Evolutionary conservation across 345 rosid species (phyloP).

Genomic region (Sonneratia caseolaris): DNA sequence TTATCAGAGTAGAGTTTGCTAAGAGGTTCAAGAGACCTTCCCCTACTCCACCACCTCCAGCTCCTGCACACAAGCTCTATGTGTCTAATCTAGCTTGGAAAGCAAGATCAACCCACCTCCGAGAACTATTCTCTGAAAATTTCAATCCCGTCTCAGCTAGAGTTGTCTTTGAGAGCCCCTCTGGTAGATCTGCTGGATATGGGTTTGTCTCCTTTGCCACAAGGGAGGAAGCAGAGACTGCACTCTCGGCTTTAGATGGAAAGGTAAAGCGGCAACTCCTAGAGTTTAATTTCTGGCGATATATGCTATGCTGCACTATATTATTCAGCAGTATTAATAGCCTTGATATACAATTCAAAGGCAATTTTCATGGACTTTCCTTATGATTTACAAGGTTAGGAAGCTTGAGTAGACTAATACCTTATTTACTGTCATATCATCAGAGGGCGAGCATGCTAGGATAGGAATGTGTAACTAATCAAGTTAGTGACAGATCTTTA

Average conservation of each 20-base stretch:
- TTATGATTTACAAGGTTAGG: not conserved
- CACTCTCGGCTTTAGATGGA: constrained; percentile 54
- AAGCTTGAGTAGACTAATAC: not conserved
- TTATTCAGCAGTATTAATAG: not conserved
- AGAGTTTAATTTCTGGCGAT: constrained; percentile 1
- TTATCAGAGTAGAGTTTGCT: constrained; percentile 59
- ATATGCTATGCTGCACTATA: not conserved
- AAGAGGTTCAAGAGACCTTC: constrained; percentile 52
- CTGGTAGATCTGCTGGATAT: constrained; percentile 69
- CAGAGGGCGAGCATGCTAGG: not conserved
- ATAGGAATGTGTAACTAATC: not conserved
- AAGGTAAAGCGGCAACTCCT: constrained; percentile 39
- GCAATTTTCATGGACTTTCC: not conserved
- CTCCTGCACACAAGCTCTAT: constrained; percentile 52
- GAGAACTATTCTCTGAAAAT: constrained; percentile 55
- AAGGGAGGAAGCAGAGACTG: constrained; percentile 81
- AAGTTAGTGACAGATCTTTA: not conserved
- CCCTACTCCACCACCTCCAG: constrained; percentile 24
- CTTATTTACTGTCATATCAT: not conserved
- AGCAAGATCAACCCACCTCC: constrained; percentile 64
- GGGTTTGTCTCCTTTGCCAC: constrained; percentile 84
- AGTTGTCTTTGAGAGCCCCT: constrained; percentile 53
- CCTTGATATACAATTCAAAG: not conserved
- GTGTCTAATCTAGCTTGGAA: constrained; percentile 90
- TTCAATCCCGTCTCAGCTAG: constrained; percentile 53